Base-by-base conservation (phyloP, 1,284 basidiomycete species). In the Cutaneotrichosporon daszewskae region DNA sequence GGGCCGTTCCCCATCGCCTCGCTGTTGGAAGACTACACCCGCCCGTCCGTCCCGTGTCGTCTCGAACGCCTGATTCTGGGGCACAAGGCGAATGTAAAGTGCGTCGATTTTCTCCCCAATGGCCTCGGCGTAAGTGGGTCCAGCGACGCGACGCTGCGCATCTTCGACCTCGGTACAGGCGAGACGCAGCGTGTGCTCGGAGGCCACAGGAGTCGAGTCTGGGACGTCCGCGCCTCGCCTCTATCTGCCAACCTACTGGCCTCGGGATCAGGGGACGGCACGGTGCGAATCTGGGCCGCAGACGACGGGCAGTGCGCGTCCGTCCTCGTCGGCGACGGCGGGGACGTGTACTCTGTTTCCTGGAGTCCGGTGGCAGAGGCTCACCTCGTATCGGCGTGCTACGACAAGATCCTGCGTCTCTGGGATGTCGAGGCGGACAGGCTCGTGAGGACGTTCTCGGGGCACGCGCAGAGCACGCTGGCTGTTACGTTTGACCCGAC, bases 371-470 rank as follows among this genome's bases (percentile, higher is more conserved):
- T 65, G 24, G 58, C 61, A 23, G 53, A 61, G 37, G 55, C 63
- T 27, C 67, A 71, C 35, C 41, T 75, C 17, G 67, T 71, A 2
- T 59, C 72, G 0, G 74, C 72, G 5, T 70, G 70, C 13, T 76
- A 75, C 49, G 75, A 76, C 55, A 69, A 71, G 55, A 72, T 75
- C 6, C 58, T 76, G 2, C 59, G 74, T 4, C 59, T 69, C 23
- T 75, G 71, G 62, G 74, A 75, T 51, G 59, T 75, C 28, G 68
- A 72, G 26, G 64, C 69, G 0, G 64, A 64, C 19, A 63, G 70
- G 12, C 64, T 71, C 23, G 54, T 74, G 20, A 65, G 72, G 41
- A 76, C 74, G 6, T 75, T 75, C 43, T 75, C 74, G 2, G 75
- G 75, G 0, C 74, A 75, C 46, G 64, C 68, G 25, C 61, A 72